Evolutionary conservation across 2,329 filamentous ascomycete species (phyloP), one percentile per base, ranked within the genome.

Genomic region (Teratosphaeria epicoccoides): DNA sequence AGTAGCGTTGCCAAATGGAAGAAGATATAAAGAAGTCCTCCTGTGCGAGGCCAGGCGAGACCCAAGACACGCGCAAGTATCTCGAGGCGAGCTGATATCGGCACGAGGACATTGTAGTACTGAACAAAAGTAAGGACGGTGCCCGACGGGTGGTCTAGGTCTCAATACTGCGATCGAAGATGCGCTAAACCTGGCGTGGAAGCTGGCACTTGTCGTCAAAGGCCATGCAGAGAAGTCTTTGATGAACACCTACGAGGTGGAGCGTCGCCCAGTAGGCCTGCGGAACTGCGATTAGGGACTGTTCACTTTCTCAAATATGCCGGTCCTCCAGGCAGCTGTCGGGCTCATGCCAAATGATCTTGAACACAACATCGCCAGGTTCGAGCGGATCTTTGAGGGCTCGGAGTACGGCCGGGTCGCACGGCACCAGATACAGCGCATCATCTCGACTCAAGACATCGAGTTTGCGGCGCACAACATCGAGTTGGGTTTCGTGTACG

Each of bases 151-250:
- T 17, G 33, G 33, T 20, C 68, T 69, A 46, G 70, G 70, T 3
- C 65, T 70, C 59, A 72, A 71, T 48, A 70, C 58, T 5, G 69
- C 66, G 0, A 55, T 72, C 2, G 62, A 59, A 6, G 70, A 72
- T 52, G 65, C 62, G 2, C 57, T 66, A 37, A 64, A 69, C 50
- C 54, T 72, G 3, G 64, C 61, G 20, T 71, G 68, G 68, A 65
- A 54, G 43, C 25, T 54, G 28, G 56, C 48, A 23, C 49, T 57
- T 20, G 55, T 57, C 2, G 28, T 59, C 12, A 50, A 54, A 22
- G 53, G 52, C 6, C 43, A 55, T n/a, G 58, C 55, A 7, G 46
- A 55, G 3, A 37, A 45, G 3, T 40, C 44, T 9, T 29, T 60
- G 6, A 40, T 60, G 17, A 17, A 53, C 6, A 58, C 54, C 4